Percentiles rank a stretch among this genome's conserved stretches.
Conservation (phyloP, 169 alveolate genomes). For the Amoebophrya sp. region DNA sequence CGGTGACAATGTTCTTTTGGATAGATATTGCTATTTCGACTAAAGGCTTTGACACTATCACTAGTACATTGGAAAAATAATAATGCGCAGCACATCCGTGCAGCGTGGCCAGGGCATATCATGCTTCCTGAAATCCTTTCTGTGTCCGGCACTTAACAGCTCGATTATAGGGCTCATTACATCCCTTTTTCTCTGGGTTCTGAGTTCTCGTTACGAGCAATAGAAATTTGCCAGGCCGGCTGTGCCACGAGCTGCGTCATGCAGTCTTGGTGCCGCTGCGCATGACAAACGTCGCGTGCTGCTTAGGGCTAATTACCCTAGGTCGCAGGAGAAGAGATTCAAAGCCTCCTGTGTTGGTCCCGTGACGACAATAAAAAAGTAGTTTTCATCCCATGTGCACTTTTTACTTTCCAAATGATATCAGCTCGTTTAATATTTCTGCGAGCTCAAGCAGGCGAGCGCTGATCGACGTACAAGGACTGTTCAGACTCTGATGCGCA, state of each 20-base stretch:
- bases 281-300: not conserved
- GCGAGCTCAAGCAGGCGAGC: no score
- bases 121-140: not conserved
- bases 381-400: no score
- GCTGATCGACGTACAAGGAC: no score
- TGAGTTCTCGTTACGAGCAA: constrained; percentile 25
- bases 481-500: no score
- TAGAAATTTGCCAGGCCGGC: not conserved
- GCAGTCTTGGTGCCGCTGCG: no score
- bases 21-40: not conserved
- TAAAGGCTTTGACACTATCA: not conserved
- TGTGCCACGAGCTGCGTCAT: no score
- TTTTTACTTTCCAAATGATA: no score
- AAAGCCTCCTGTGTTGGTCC: not conserved
- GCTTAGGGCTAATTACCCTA: not conserved
- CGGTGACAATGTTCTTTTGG: not conserved
- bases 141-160: not conserved
- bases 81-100: no score
- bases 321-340: not conserved
- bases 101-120: no score
- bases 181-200: not conserved
- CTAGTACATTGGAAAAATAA: not conserved
- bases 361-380: not conserved
- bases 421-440: no score
- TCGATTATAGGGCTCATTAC: constrained; percentile 2